Conservation (phyloP, 169 alveolate genomes). For the Plasmodium cynomolgi region DNA sequence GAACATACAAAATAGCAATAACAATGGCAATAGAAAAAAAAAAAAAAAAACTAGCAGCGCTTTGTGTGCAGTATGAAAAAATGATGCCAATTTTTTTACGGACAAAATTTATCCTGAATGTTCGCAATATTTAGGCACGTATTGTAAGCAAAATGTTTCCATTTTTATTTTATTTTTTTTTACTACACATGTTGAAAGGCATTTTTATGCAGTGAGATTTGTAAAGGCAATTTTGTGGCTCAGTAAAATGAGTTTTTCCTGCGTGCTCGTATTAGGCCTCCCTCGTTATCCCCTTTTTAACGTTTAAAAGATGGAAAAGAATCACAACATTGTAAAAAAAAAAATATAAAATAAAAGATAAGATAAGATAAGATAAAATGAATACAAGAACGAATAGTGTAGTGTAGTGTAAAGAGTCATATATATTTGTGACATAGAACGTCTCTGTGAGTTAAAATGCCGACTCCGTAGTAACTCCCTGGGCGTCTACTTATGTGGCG, state of each 20-base stretch:
- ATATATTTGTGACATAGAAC: neutral
- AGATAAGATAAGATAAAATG: neutral
- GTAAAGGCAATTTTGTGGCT: neutral
- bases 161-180: slow-evolving; percentile 6
- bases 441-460: neutral
- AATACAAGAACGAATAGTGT: neutral
- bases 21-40: neutral
- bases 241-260: neutral
- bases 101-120: slow-evolving; percentile 8
- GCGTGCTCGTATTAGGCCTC: neutral
- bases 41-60: slow-evolving; percentile 6
- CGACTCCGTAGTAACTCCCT: neutral
- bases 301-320: slow-evolving; percentile 50
- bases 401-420: neutral
- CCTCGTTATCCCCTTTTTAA: neutral
- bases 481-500: neutral
- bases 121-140: neutral
- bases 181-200: neutral
- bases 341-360: neutral
- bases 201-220: neutral
- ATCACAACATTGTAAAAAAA: slow-evolving; percentile 63
- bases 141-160: neutral
- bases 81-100: neutral
- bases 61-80: slow-evolving; percentile 15
- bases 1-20: neutral